Evolutionary conservation across 306 rosid genomes (phyloP).

Genomic region (Medicago lupulina): DNA sequence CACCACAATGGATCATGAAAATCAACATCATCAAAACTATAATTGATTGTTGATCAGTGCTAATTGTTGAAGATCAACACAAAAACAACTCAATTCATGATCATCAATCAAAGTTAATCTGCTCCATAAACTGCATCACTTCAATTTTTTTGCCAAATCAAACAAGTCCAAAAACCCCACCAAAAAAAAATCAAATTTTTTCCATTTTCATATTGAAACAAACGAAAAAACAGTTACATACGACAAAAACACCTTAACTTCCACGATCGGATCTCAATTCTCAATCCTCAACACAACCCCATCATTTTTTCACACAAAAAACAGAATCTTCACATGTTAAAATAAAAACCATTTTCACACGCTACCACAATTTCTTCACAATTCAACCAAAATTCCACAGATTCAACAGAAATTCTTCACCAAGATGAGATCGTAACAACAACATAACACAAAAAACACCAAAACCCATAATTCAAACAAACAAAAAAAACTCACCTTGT

Average conservation of each 20-base stretch:
- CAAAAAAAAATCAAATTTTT: background rate
- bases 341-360: constrained; percentile 31
- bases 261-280: constrained; percentile 51
- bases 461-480: constrained; percentile 40
- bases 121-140: background rate
- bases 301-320: background rate
- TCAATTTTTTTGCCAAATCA: background rate
- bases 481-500: constrained; percentile 56
- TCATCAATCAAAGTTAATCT: constrained; percentile 13
- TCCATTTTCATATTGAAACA: constrained; percentile 9
- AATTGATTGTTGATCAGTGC: background rate
- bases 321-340: constrained; percentile 22
- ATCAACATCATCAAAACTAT: constrained; percentile 17
- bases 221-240: constrained; percentile 31
- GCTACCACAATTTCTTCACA: constrained; percentile 35
- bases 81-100: constrained; percentile 31
- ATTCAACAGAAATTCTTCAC: constrained; percentile 27
- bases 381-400: constrained; percentile 42
- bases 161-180: background rate
- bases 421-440: constrained; percentile 41
- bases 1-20: constrained; percentile 28
- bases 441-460: background rate
- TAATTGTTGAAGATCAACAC: constrained; percentile 43
- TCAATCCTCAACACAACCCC: constrained; percentile 40
- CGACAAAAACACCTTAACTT: constrained; percentile 15